phyloP scores from a whole-genome alignment of 2,329 filamentous ascomycete species.

The Penicillium freii region DNA sequence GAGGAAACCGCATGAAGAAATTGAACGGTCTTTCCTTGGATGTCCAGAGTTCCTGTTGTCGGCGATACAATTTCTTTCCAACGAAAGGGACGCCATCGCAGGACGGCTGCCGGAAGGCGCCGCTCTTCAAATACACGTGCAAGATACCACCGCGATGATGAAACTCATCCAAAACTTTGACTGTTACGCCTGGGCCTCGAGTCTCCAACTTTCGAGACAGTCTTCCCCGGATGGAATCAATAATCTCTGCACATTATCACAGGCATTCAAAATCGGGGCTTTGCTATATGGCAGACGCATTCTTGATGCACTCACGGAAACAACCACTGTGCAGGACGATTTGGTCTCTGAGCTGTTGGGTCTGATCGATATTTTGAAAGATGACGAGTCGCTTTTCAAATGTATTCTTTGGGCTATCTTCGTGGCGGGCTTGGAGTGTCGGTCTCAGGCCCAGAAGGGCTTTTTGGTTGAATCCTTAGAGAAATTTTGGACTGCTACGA shows the following conservation, averaged over 20 bases:
- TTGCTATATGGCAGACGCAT: constrained; percentile 34
- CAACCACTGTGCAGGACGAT: constrained; percentile 16
- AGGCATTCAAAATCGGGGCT: constrained; percentile 31
- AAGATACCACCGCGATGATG: constrained; percentile 18
- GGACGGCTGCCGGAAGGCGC: constrained; percentile 3
- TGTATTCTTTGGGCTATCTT: constrained; percentile 39
- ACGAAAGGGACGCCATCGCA: constrained; percentile 26
- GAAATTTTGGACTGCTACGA: constrained; percentile 32
- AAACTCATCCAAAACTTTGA: constrained; percentile 27
- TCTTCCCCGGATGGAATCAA: constrained; percentile 16
- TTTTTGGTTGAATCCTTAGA: constrained; percentile 28
- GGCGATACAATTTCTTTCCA: constrained; percentile 29
- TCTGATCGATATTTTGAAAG: constrained; percentile 25
- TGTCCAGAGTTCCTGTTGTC: constrained; percentile 35
- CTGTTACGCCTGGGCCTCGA: constrained; percentile 27
- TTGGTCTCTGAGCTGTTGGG: constrained; percentile 27
- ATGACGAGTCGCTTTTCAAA: constrained; percentile 30
- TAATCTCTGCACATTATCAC: constrained; percentile 28
- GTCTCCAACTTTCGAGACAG: constrained; percentile 15
- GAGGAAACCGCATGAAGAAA: constrained; percentile 23
- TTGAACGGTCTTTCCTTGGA: constrained; percentile 38
- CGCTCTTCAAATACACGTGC: constrained; percentile 4
- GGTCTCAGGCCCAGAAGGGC: constrained; percentile 20
- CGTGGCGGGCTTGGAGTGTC: constrained; percentile 34
- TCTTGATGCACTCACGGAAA: constrained; percentile 24